A percentile compares a stretch with the other conserved stretches of the same genome.
Conservation (phyloP, 164 flowering plant species). For the Piper betle region DNA sequence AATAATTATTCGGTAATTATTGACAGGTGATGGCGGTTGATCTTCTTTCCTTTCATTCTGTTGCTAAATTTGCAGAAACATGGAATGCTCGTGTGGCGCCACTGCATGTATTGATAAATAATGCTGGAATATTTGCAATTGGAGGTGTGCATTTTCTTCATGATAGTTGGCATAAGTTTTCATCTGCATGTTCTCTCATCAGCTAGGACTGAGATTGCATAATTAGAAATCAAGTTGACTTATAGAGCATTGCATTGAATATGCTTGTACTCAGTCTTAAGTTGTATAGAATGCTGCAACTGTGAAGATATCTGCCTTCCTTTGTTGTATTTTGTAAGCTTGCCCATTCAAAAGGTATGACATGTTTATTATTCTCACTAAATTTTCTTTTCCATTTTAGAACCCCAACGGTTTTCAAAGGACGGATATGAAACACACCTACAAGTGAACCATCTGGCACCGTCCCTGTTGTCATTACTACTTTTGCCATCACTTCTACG, state of each 20-base stretch:
- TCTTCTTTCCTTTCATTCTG: slow-evolving; percentile 89
- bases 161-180: neutral
- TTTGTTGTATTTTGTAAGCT: neutral
- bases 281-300: too few relatives aligned
- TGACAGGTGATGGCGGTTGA: slow-evolving; percentile 83
- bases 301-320: neutral
- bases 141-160: slow-evolving; percentile 41
- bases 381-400: slow-evolving; percentile 21
- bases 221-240: neutral
- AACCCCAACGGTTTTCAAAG: slow-evolving; percentile 79
- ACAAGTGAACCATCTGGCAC: slow-evolving; percentile 99
- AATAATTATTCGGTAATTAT: slow-evolving; percentile 6
- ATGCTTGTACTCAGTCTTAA: too few relatives aligned
- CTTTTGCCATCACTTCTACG: slow-evolving; percentile 86
- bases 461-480: slow-evolving; percentile 80
- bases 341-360: neutral
- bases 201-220: neutral
- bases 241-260: too few relatives aligned
- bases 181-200: neutral
- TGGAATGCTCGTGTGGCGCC: slow-evolving; percentile 85
- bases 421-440: slow-evolving; percentile 89
- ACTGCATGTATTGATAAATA: slow-evolving; percentile 83
- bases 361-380: neutral
- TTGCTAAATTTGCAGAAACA: slow-evolving; percentile 63
- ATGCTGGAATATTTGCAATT: slow-evolving; percentile 87